Evolutionary conservation across 805 yeast species (phyloP), one percentile per base, ranked within the genome.

Genomic region (Ogataea henricii): DNA sequence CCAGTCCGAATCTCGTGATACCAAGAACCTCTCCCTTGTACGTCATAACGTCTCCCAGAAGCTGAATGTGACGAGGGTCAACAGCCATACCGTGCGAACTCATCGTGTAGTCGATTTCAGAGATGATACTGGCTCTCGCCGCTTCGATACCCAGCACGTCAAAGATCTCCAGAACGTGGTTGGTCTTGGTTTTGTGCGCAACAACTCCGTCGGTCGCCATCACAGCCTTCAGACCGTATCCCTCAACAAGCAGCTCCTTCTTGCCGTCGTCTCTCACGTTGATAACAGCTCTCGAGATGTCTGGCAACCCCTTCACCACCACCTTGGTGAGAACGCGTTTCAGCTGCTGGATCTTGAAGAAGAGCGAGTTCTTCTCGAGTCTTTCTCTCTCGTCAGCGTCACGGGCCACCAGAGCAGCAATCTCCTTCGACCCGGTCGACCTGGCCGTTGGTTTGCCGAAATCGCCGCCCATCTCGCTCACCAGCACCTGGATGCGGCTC

Each of bases 51-150:
- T 94, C 99, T 55, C 99, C 99, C 54, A 94, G 73, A 40, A 94
- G 74, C 72, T 94, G 98, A 66, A 95, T 91, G 68, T 94, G 99
- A 76, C 99, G 96, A 52, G 98, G 99, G 76, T 94, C 99, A 42
- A 94, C 97, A 67, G 96, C 89, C 99, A 94, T 94, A 70, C 99
- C 99, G 75, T 94, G 99, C 70, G 90, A 89, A 65, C 96, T 84
- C 99, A 94, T 94, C 46, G 99, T 94, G 65, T 90, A 90, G 64
- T 88, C 96, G 68, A 94, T 94, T 73, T 94, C 99, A 54, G 83
- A 83, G 64, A 94, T 87, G 65, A 94, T 94, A 58, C 96, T 85
- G 0, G 89, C 73, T 66, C 99, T 79, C 1, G 99, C 99, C 1
- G 99, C 99, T 68, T 94, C 99, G 55, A 94, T 95, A 62, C 99